Evolutionary conservation across 169 alveolate species (phyloP), one percentile per base, ranked within the genome.

Genomic region (Besnoitia besnoiti): DNA sequence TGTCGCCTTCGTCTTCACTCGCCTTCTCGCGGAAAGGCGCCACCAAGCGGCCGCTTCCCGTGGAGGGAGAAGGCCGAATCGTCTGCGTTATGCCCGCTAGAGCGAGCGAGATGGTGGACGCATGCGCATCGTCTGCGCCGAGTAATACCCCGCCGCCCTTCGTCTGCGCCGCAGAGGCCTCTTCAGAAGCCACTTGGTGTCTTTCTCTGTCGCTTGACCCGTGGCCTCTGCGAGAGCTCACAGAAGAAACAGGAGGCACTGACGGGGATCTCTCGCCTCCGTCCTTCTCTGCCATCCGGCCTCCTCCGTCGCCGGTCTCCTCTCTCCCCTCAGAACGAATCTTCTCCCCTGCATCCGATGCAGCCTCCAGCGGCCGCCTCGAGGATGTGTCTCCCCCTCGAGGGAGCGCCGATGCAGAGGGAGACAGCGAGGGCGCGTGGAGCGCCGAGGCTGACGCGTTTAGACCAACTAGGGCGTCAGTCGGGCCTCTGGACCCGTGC

Each of bases 21-120:
- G 12, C 67, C 67, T 55, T 55, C 67, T 1, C 67, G 67, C n/a
- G n/a, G 67, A 55, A 55, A 19, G 67, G 67, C 12, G 67, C 5
- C 4, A 55, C 12, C n/a, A 55, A 21, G 30, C 67, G 67, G 67
- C 67, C 24, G 67, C 30, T 3, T 19, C n/a, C 67, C 30, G 30
- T 10, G 3, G 67, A 16, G 12, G 67, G 4, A n/a, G 67, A 19
- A 14, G 67, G 24, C 10, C 44, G 33, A 16, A 77, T 30, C 10
- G 87, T 77, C 35, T 77, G 87, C 14, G 87, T 77, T n/a, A 77
- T 77, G 59, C 87, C 87, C 7, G 35, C 87, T 30, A 77, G 55
- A 42, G 55, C 55, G 59, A 77, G 87, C 7, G 87, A 77, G 33
- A 77, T 12, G 67, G 5, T 19, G 4, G 33, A 8, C 33, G n/a